A percentile compares a stretch with the other conserved stretches of the same genome.
Conservation (phyloP, 169 alveolate species). For the Plasmodium gaboni region DNA sequence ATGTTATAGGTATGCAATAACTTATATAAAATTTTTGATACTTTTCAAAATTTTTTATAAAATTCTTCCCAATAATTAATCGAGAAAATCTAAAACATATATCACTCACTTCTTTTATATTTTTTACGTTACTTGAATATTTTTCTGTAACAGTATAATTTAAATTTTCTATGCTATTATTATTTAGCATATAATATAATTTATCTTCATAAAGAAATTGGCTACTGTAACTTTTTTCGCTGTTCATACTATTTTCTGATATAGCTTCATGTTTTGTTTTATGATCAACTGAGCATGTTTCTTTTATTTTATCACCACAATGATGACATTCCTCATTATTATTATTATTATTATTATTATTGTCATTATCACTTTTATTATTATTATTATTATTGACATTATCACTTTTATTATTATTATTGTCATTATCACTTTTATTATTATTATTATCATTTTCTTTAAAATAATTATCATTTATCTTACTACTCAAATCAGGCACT, state of each 20-base stretch:
- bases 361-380: not conserved
- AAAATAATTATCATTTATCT: not conserved
- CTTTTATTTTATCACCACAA: too few species aligned
- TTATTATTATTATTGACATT: not conserved
- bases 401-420: not conserved
- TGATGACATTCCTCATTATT: too few species aligned
- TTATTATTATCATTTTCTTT: not conserved
- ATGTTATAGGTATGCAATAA: constrained; percentile 31
- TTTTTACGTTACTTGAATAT: constrained; percentile 14
- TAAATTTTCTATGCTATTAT: not conserved
- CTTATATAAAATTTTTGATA: constrained; percentile 18
- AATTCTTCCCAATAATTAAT: constrained; percentile 6
- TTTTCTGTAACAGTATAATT: constrained; percentile 4
- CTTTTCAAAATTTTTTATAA: constrained; percentile 5
- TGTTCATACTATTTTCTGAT: too few species aligned
- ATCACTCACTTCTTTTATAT: not conserved
- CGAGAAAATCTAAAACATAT: constrained; percentile 12
- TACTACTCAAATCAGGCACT: not conserved
- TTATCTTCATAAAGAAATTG: constrained; percentile 1
- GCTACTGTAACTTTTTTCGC: too few species aligned
- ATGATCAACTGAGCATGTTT: too few species aligned
- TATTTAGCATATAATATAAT: not conserved
- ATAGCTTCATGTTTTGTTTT: too few species aligned
- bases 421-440: not conserved
- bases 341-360: too few species aligned